phyloP scores from a whole-genome alignment of 805 yeast genomes.

The Hagleromyces aurorensis region DNA sequence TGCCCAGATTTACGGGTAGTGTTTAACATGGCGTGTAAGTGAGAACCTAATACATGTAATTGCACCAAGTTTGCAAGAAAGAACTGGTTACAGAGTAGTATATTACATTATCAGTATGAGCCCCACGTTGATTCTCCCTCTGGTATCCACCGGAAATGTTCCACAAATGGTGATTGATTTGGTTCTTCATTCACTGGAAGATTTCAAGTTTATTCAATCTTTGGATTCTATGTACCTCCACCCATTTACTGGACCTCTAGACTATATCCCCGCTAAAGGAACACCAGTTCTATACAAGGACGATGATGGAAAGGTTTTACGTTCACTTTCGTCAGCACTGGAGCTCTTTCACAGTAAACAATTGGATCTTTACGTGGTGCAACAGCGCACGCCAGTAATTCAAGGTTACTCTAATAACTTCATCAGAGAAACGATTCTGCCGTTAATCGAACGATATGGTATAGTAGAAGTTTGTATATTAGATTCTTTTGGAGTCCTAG shows the following conservation, averaged over 20 bases:
- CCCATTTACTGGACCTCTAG: slow-evolving; percentile 81
- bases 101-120: slow-evolving; percentile 20
- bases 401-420: slow-evolving; percentile 50
- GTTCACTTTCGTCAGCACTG: slow-evolving; percentile 55
- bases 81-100: background rate
- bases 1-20: too few species aligned
- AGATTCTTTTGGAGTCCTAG: slow-evolving; percentile 64
- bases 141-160: slow-evolving; percentile 81
- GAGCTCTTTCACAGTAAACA: slow-evolving; percentile 50
- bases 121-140: slow-evolving; percentile 54
- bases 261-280: slow-evolving; percentile 30
- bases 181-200: slow-evolving; percentile 48
- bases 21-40: too few species aligned
- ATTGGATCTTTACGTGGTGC: slow-evolving; percentile 49
- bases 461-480: slow-evolving; percentile 46
- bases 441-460: slow-evolving; percentile 36
- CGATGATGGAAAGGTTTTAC: too few species aligned
- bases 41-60: too few species aligned
- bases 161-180: slow-evolving; percentile 79
- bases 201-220: slow-evolving; percentile 42
- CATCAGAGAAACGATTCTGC: slow-evolving; percentile 41
- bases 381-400: slow-evolving; percentile 79
- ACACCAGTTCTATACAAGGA: slow-evolving; percentile 22
- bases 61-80: background rate
- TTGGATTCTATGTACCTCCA: slow-evolving; percentile 57